A percentile compares a stretch with the other conserved stretches of the same genome.
phyloP scores from a whole-genome alignment of 306 rosid genomes.

The Cyclanthera cordifolia region DNA sequence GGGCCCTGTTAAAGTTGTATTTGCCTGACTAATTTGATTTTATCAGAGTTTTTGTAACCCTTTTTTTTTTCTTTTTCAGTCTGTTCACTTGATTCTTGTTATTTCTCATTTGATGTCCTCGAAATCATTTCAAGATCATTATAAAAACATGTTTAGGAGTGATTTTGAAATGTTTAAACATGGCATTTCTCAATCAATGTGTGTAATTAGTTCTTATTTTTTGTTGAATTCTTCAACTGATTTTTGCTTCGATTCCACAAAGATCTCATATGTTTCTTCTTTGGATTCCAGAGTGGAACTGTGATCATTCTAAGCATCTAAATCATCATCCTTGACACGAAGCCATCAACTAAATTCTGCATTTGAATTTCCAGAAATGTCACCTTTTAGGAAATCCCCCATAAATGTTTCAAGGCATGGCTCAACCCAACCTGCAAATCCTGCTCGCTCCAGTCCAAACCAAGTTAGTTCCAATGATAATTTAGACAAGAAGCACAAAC shows the following conservation, averaged over 20 bases:
- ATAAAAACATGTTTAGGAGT: neutral
- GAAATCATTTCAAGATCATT: neutral
- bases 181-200: neutral
- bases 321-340: neutral
- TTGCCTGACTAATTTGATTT: neutral
- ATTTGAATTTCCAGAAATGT: slow-evolving; percentile 9
- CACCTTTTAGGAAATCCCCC: slow-evolving; percentile 10
- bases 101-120: neutral
- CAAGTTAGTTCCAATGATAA: neutral
- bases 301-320: neutral
- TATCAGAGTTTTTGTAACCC: neutral
- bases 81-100: neutral
- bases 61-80: neutral
- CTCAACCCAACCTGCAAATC: neutral
- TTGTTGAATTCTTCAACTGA: neutral
- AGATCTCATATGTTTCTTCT: neutral
- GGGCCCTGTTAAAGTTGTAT: neutral
- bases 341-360: slow-evolving; percentile 4
- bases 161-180: neutral
- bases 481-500: neutral
- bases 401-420: slow-evolving; percentile 1
- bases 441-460: neutral
- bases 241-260: neutral
- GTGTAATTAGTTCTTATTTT: neutral
- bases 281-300: neutral